Base-by-base conservation (phyloP, 2,329 filamentous ascomycete genomes). In the Plenodomus lindquistii region DNA sequence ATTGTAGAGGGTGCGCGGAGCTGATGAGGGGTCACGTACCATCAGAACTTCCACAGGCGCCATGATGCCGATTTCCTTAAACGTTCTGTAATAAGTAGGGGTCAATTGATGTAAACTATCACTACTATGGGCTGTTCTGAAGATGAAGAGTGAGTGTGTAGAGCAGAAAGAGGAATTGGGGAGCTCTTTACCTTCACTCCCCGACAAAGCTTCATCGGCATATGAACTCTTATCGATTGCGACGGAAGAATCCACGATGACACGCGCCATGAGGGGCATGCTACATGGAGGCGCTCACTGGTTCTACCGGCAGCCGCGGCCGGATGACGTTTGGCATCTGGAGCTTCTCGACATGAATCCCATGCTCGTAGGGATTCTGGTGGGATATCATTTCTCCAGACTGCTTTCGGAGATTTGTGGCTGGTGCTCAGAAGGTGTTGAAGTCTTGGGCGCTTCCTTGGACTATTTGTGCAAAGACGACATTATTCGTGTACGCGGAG, bases 31-130 rank as follows among this genome's bases (percentile, higher is more conserved):
- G 56, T 45, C 58, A 48, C 54, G 44, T 54, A 74, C 76, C 77
- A 80, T 80, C 51, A 75, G 70, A 49, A 79, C 77, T 62, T 79
- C 74, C 58, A 75, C 67, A 37, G 77, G 77, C 21, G 76, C 76
- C 77, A 79, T 80, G 50, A 42, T 66, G 59, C 44, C 31, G 50
- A 19, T 44, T 17, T 44, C 15, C 15, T 36, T 45, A 17, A 7
- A 44, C 37, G 27, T 37, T n/a, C 44, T 24, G 35, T 24, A 15
- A 18, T 15, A 6, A 15, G 35, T 7, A 13, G 27, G 24, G 37
- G 11, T 48, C 48, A 54, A 48, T 58, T 48, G 42, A 20, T 21
- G 18, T 15, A 22, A 19, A 19, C 35, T 40, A 16, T 39, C 52
- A 46, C 45, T 55, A 35, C 37, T 24, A 27, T 20, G 4, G 24